Evolutionary conservation across 495 filamentous ascomycete species (phyloP).

Genomic region (Penicillium nucicola): DNA sequence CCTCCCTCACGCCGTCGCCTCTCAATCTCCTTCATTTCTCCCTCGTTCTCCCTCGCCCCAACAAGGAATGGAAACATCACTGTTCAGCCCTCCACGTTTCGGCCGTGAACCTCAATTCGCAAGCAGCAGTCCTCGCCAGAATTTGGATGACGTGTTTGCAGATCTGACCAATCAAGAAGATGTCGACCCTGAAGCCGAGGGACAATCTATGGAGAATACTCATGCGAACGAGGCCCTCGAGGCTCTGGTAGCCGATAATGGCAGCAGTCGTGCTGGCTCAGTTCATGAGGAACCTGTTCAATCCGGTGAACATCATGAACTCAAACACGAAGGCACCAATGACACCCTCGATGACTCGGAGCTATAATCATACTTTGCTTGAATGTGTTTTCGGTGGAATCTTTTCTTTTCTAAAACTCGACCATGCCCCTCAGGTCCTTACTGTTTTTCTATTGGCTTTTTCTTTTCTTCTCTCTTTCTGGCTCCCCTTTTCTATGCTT

Average conservation of each 20-base stretch:
- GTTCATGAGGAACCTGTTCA: conserved; percentile 11
- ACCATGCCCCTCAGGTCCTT: conserved; percentile 2
- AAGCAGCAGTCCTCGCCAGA: conserved; percentile 42
- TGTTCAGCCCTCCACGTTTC: conserved; percentile 41
- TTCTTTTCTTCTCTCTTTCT: conserved; percentile 5
- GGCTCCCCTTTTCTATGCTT: conserved; percentile 5
- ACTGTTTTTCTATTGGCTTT: neutral
- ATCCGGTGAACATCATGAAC: conserved; percentile 1
- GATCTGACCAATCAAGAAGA: conserved; percentile 49
- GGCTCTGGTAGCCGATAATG: conserved; percentile 41
- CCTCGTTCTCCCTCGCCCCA: conserved; percentile 38
- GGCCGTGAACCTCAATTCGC: conserved; percentile 30
- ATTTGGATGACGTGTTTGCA: conserved; percentile 47
- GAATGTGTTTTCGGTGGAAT: neutral
- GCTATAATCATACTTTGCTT: conserved; percentile 8
- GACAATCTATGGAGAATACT: conserved; percentile 41
- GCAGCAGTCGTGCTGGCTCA: conserved; percentile 26
- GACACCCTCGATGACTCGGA: conserved; percentile 9
- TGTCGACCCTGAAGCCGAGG: conserved; percentile 31
- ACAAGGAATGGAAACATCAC: conserved; percentile 33
- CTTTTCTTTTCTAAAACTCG: conserved; percentile 3
- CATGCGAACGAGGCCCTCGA: conserved; percentile 47
- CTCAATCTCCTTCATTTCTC: conserved; percentile 40
- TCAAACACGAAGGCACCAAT: neutral
- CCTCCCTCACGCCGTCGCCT: conserved; percentile 33